phyloP scores from a whole-genome alignment of 768 basidiomycete species.

The Xerocomus potaroensis region DNA sequence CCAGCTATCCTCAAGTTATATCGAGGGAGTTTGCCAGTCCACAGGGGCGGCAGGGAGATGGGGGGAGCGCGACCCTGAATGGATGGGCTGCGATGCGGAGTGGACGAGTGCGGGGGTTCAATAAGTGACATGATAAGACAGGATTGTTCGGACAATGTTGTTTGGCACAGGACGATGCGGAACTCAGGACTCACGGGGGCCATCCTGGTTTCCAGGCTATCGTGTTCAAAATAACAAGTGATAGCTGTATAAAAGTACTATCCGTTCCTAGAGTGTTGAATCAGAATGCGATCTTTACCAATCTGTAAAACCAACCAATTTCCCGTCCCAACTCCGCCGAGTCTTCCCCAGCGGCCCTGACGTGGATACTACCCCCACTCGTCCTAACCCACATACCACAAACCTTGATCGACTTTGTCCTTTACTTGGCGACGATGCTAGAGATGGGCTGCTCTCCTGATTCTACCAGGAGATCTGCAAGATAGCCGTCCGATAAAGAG shows the following conservation, averaged over 20 bases:
- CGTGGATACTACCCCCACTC: background rate
- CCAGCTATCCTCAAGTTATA: too few relatives aligned
- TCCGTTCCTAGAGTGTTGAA: background rate
- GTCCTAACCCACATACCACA: slow-evolving; percentile 44
- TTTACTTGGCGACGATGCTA: slow-evolving; percentile 25
- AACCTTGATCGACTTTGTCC: slow-evolving; percentile 24
- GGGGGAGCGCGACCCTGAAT: too few relatives aligned
- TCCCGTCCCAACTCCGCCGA: slow-evolving; percentile 43
- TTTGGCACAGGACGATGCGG: too few relatives aligned
- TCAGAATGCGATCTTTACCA: slow-evolving; percentile 29
- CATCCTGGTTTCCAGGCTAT: too few relatives aligned
- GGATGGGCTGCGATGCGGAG: too few relatives aligned
- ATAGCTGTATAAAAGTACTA: background rate
- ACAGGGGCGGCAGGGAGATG: too few relatives aligned
- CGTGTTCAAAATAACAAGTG: background rate
- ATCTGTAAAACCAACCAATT: slow-evolving; percentile 43
- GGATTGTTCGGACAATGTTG: too few relatives aligned
- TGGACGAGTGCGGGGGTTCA: too few relatives aligned
- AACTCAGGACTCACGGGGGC: too few relatives aligned
- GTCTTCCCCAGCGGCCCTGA: slow-evolving; percentile 8
- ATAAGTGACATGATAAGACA: too few relatives aligned
- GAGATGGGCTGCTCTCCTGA: slow-evolving; percentile 9
- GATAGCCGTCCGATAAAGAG: slow-evolving; percentile 32
- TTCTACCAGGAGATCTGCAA: slow-evolving; percentile 33
- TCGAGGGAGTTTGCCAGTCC: too few relatives aligned